Conservation (phyloP, 2,329 filamentous ascomycete species). For the Trichoderma arundinaceum region DNA sequence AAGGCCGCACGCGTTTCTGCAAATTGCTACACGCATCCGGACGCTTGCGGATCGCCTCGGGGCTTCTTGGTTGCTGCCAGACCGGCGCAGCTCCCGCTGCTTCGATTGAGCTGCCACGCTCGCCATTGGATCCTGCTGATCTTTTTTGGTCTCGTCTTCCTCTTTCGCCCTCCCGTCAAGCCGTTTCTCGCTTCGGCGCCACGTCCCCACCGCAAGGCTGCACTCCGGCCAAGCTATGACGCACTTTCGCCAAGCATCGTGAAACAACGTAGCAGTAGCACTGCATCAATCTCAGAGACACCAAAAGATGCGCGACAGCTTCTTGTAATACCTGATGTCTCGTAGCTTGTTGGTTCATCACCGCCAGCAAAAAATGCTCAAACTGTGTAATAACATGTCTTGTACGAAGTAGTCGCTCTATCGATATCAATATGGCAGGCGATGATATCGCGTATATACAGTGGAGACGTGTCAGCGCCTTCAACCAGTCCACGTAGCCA, state of each 20-base stretch:
- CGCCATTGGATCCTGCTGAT: too few relatives aligned
- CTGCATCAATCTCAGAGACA: neutral
- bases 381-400: too few relatives aligned
- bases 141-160: too few relatives aligned
- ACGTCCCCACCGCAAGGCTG: constrained; percentile 22
- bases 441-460: too few relatives aligned
- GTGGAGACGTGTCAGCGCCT: neutral
- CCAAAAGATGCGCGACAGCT: constrained; percentile 15
- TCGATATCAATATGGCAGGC: too few relatives aligned
- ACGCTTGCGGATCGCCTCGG: neutral
- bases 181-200: constrained; percentile 22
- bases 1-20: neutral
- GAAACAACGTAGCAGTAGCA: constrained; percentile 5
- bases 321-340: neutral
- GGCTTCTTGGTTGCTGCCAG: neutral
- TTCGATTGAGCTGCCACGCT: too few relatives aligned
- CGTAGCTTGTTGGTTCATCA: too few relatives aligned
- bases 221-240: constrained; percentile 27
- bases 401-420: too few relatives aligned
- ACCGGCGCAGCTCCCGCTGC: neutral
- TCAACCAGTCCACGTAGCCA: neutral
- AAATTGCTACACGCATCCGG: neutral
- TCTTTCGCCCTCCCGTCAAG: neutral
- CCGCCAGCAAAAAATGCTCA: too few relatives aligned
- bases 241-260: constrained; percentile 29